These are phyloP conservation scores for Leishmania lainsoni DNA, from an alignment of 208 protist species.

Conservation along the genomic window DNA sequence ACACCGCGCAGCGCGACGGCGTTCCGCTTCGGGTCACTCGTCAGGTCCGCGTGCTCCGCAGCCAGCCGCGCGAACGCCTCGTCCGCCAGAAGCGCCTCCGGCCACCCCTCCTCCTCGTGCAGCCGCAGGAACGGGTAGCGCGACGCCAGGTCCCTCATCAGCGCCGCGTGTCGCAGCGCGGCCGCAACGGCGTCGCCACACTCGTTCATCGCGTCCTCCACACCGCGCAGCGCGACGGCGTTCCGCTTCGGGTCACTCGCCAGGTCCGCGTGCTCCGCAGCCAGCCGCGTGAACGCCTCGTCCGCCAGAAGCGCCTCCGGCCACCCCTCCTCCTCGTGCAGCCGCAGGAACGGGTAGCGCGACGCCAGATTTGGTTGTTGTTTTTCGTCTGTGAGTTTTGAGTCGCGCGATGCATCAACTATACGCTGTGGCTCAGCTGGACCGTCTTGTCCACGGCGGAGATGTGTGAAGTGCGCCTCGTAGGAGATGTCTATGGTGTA, in stretches of 20 bases:
- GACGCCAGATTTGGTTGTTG: background rate
- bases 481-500: slow-evolving; percentile 1
- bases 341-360: slow-evolving; percentile 33
- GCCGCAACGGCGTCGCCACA: background rate
- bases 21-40: too few species aligned
- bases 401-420: background rate
- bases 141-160: background rate
- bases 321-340: slow-evolving; percentile 22
- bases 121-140: too few species aligned
- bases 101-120: too few species aligned
- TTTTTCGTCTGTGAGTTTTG: background rate
- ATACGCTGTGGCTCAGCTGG: background rate
- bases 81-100: too few species aligned
- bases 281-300: too few species aligned
- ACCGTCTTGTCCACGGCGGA: background rate
- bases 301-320: too few species aligned
- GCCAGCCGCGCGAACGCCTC: too few species aligned
- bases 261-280: too few species aligned
- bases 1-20: background rate
- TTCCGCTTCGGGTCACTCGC: too few species aligned
- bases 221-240: too few species aligned
- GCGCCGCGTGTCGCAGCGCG: background rate
- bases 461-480: background rate
- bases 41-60: too few species aligned
- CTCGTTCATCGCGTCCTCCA: slow-evolving; percentile 8